Percentiles rank a stretch among this genome's conserved stretches.
Evolutionary conservation across 1,139 yeast genomes (phyloP).

Genomic region (Candida frijolesensis): DNA sequence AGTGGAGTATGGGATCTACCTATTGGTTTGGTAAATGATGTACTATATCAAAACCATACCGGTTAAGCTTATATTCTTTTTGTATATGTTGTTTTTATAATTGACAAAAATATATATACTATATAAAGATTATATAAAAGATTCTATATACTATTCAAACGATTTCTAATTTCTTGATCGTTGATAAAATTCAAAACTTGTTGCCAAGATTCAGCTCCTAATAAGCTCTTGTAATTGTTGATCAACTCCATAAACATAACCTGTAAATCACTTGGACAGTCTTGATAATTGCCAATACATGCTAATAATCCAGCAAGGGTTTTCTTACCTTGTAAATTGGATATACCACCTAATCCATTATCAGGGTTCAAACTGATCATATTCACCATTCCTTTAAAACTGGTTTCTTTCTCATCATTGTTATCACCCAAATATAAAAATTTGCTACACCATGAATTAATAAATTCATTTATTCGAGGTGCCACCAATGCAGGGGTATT

Average conservation of each 20-base stretch:
- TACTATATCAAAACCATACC: constrained; percentile 47
- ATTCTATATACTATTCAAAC: constrained; percentile 8
- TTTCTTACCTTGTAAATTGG: constrained; percentile 47
- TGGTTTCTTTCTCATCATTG: constrained; percentile 81
- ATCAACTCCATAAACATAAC: constrained; percentile 48
- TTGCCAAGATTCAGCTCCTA: constrained; percentile 46
- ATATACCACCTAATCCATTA: constrained; percentile 53
- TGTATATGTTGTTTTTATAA: not conserved
- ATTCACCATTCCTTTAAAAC: constrained; percentile 75
- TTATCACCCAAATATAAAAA: constrained; percentile 70
- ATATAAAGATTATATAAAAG: not conserved
- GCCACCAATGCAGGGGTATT: constrained; percentile 55
- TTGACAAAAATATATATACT: not conserved
- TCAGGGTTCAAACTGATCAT: constrained; percentile 68
- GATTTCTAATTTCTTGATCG: constrained; percentile 24
- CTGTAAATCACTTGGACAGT: constrained; percentile 50
- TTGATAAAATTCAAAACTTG: constrained; percentile 32
- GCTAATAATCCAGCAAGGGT: constrained; percentile 59
- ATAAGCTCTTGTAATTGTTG: constrained; percentile 47
- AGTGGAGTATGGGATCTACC: constrained; percentile 89
- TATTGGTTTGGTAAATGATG: constrained; percentile 66
- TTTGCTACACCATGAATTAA: constrained; percentile 66
- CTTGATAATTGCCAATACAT: constrained; percentile 63
- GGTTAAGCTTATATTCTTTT: not conserved
- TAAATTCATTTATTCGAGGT: constrained; percentile 57